Conservation (phyloP, 2,329 filamentous ascomycete species). For the Colletotrichum tropicicola region DNA sequence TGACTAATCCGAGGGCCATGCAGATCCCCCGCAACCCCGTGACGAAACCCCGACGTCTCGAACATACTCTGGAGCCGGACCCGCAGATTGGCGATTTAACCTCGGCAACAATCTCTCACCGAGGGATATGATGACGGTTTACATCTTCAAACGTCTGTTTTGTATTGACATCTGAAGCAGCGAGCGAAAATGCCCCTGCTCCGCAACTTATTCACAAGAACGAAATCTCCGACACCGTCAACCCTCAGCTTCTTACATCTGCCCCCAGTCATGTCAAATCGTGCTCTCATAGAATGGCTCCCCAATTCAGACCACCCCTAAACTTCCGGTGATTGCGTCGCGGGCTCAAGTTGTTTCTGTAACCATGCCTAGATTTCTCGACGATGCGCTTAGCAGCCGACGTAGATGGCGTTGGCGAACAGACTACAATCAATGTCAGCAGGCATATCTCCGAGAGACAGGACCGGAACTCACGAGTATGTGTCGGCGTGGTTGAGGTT, state of each 20-base stretch:
- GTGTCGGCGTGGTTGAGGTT: slow-evolving; percentile 73
- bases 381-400: slow-evolving; percentile 45
- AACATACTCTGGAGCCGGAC: background rate
- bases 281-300: background rate
- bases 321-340: background rate
- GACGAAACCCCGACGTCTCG: background rate
- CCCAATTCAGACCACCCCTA: background rate
- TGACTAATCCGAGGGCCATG: background rate
- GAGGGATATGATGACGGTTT: background rate
- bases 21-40: slow-evolving; percentile 9
- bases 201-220: background rate
- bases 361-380: background rate
- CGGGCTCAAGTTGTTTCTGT: background rate
- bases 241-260: background rate
- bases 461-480: slow-evolving; percentile 40
- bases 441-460: background rate
- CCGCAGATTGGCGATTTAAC: background rate
- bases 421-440: background rate
- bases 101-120: background rate
- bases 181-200: background rate
- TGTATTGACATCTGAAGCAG: background rate
- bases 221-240: background rate
- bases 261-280: background rate
- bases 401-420: slow-evolving; percentile 40
- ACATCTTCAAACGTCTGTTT: background rate